Conservation (phyloP, 306 rosid species). For the Casuarina cunninghamiana region DNA sequence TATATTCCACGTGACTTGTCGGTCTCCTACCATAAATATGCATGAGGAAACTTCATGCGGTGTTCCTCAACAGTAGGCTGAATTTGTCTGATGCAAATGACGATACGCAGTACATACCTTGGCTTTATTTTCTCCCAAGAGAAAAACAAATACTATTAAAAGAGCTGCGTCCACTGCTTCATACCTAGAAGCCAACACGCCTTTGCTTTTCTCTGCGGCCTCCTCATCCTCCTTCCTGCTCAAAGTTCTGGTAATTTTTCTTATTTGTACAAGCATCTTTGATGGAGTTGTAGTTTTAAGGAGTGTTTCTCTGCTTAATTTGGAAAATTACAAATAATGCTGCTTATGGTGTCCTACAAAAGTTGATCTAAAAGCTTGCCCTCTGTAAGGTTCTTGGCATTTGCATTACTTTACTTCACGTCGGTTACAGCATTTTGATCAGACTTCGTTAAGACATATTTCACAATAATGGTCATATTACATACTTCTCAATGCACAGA, state of each 20-base stretch:
- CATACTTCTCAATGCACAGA: background rate
- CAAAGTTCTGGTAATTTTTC: constrained; percentile 12
- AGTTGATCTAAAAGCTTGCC: background rate
- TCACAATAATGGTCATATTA: background rate
- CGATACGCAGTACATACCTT: background rate
- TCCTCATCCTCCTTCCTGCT: background rate
- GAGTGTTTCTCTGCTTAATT: background rate
- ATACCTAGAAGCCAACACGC: background rate
- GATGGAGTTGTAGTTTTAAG: background rate
- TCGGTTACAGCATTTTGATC: background rate
- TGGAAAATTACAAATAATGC: background rate
- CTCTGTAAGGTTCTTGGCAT: background rate
- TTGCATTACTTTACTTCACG: background rate
- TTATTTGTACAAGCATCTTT: background rate
- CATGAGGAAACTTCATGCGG: constrained; percentile 11
- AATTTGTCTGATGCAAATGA: background rate
- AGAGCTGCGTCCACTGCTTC: background rate
- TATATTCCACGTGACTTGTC: background rate
- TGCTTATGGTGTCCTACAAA: background rate
- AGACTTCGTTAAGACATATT: background rate
- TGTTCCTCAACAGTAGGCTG: background rate
- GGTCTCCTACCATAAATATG: background rate
- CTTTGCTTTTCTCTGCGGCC: background rate
- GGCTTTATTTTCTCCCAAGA: background rate
- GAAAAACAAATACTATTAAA: background rate